Evolutionary conservation across 352 stramenopile genomes (phyloP), one percentile per base, ranked within the genome.

Genomic region (Phytophthora uliginosa): DNA sequence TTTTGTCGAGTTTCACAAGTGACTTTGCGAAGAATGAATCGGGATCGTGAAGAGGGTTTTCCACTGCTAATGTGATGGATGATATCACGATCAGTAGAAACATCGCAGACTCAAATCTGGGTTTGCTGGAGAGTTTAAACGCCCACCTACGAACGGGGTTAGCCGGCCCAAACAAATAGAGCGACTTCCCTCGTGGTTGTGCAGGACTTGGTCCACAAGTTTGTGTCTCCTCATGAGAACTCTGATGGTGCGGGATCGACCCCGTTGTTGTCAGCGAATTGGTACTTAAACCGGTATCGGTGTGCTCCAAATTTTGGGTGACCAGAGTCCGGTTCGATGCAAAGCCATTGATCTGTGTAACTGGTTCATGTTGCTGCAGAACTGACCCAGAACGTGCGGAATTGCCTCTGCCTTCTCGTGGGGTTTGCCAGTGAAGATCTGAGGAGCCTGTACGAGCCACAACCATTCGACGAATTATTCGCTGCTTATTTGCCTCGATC

Each of bases 41-140:
- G 1, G 88, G 84, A 20, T 97, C 69, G 0, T 70, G 51, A 0
- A 97, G 77, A 7, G 94, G 94, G 31, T 93, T 93, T 31, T 98
- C 94, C 1, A 98, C 28, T 2, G 94, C 94, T 7, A 98, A 73
- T 2, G 84, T 69, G 9, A 98, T 69, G 0, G 86, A 96, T 26
- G 83, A 94, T 1, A 93, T 34, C 7, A 89, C 60, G 56, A 98
- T 97, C 18, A 97, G 59, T 4, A 65, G 53, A 3, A 97, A 70
- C 24, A 97, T 90, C 9, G 76, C 60, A 9, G 69, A 78, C 62
- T 98, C 90, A 45, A 98, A 98, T 17, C 72, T 73, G 18, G 74
- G 68, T 56, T 95, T 80, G 3, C 54, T 69, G 17, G 92, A 31
- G 20, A 53, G 47, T 18, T 28, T 18, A 18, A n/a, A 4, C 8